These are phyloP conservation scores for Epichloe bromicola DNA, from an alignment of 2,329 filamentous ascomycete genomes.

Conservation along the genomic window DNA sequence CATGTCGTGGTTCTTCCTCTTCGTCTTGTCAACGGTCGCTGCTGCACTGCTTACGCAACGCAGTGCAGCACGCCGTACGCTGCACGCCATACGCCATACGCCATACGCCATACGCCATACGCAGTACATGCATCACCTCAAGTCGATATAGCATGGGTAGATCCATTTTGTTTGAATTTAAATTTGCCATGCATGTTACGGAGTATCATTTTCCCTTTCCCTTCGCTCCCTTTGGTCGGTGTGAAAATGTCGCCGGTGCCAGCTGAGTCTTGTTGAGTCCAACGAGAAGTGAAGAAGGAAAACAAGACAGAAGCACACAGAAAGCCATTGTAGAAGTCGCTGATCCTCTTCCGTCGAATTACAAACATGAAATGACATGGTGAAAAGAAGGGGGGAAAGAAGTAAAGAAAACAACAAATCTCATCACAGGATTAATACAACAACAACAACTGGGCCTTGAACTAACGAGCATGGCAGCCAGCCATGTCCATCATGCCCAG, in stretches of 20 bases:
- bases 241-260: constrained; percentile 2
- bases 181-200: neutral
- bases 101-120: no score
- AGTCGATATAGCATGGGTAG: neutral
- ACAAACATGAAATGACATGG: neutral
- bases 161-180: neutral
- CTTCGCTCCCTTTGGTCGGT: neutral
- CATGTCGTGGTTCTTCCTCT: no score
- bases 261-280: neutral
- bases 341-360: neutral
- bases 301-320: neutral
- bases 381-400: neutral
- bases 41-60: neutral
- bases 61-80: neutral
- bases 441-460: neutral
- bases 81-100: no score
- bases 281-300: neutral
- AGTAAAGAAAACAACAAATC: neutral
- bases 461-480: neutral
- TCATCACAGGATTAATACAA: neutral
- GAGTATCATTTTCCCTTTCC: neutral
- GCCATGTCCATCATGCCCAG: neutral
- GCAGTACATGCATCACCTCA: neutral
- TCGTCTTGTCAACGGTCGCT: neutral
- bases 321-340: neutral